Percentiles rank a stretch among this genome's conserved stretches.
Evolutionary conservation across 2,329 filamentous ascomycete genomes (phyloP).

Genomic region (Cladosporium sp.): DNA sequence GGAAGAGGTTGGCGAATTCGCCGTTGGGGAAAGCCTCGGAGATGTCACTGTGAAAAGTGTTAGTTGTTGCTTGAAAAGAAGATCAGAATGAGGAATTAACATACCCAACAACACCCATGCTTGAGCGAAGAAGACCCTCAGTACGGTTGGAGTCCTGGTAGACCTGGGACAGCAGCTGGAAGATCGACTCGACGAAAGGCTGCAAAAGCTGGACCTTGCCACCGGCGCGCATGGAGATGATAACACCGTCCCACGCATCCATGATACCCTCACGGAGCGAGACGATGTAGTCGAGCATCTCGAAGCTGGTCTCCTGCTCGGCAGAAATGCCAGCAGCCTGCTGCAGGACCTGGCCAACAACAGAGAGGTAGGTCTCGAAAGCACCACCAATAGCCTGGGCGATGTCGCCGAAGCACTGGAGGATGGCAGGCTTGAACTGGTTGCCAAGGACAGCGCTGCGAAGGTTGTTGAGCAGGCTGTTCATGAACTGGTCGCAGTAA

Average conservation of each 20-base stretch:
- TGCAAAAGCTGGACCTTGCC: conserved; percentile 71
- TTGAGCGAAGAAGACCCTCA: conserved; percentile 86
- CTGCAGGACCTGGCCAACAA: conserved; percentile 91
- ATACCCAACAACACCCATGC: conserved; percentile 96
- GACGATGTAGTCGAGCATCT: conserved; percentile 96
- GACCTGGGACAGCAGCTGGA: conserved; percentile 79
- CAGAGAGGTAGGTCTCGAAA: conserved; percentile 89
- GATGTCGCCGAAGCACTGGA: conserved; percentile 98
- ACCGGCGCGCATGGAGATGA: conserved; percentile 86
- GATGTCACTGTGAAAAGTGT: conserved; percentile 67
- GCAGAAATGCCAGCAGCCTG: conserved; percentile 84
- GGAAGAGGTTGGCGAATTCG: conserved; percentile 80
- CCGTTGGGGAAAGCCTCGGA: conserved; percentile 91
- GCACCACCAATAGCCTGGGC: conserved; percentile 87
- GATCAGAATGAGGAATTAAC: conserved; percentile 37
- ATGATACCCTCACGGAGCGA: conserved; percentile 96
- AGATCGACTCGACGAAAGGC: conserved; percentile 81
- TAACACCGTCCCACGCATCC: conserved; percentile 97
- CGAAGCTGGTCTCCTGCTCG: conserved; percentile 73
- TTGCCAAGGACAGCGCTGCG: conserved; percentile 84
- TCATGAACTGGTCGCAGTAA: conserved; percentile 98
- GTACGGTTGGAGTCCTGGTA: conserved; percentile 82
- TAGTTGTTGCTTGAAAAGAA: conserved; percentile 34
- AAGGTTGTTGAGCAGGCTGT: conserved; percentile 89
- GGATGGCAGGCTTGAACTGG: conserved; percentile 96